Evolutionary conservation across 176 grass and related monocot genomes (phyloP).

Genomic region (Leersia perrieri): DNA sequence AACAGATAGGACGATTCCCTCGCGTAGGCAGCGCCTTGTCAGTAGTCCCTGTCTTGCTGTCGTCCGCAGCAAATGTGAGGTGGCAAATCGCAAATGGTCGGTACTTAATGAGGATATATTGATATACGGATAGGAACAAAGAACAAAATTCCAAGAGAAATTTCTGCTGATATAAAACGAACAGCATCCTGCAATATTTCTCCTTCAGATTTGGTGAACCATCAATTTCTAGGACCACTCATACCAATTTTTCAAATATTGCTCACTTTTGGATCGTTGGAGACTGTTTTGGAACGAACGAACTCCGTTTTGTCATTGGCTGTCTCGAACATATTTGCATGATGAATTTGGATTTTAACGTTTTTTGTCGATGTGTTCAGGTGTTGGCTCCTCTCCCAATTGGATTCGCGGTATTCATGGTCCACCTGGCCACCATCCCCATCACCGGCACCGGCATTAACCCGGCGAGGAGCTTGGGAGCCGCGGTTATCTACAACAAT

Average conservation of each 20-base stretch:
- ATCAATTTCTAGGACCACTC: conserved; percentile 20
- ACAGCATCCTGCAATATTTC: conserved; percentile 8
- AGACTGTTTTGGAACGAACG: neutral
- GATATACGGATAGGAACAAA: conserved; percentile 13
- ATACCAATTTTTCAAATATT: neutral
- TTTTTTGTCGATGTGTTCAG: conserved; percentile 33
- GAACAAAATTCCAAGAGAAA: conserved; percentile 27
- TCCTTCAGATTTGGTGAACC: neutral
- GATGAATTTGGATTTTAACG: neutral
- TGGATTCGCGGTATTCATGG: conserved; percentile 91
- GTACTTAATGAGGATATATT: neutral
- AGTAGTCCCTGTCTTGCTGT: conserved; percentile 15
- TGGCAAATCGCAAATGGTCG: conserved; percentile 34
- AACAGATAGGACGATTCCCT: conserved; percentile 33
- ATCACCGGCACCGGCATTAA: conserved; percentile 94
- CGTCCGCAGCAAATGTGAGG: conserved; percentile 19
- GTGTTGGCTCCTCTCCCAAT: conserved; percentile 91
- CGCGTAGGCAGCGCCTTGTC: conserved; percentile 3
- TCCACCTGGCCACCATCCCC: conserved; percentile 85
- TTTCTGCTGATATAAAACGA: neutral
- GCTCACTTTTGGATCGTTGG: neutral
- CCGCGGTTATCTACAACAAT: conserved; percentile 74
- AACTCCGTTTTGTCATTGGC: conserved; percentile 11
- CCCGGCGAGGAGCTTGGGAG: conserved; percentile 77
- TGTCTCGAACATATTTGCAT: neutral